A percentile compares a stretch with the other conserved stretches of the same genome.
Conservation (phyloP, 83 land plant genomes). For the Larix sibirica region DNA sequence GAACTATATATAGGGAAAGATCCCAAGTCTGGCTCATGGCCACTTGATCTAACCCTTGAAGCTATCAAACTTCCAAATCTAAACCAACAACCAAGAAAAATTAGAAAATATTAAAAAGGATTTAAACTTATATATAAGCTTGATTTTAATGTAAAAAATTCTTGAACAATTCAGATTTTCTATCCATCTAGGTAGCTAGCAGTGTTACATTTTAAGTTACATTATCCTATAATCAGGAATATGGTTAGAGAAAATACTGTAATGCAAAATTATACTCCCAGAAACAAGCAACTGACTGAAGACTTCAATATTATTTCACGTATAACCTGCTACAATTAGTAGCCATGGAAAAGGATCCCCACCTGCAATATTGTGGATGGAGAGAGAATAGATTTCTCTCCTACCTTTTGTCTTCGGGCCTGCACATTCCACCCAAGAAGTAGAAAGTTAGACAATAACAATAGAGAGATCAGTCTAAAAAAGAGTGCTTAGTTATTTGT, state of each 20-base stretch:
- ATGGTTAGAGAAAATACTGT: not conserved
- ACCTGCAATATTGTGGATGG: conserved; percentile 86
- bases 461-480: not conserved
- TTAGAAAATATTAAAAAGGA: not conserved
- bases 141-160: not conserved
- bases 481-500: not conserved
- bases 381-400: conserved; percentile 89
- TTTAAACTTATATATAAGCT: too few species aligned
- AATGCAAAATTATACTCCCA: not conserved
- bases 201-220: not conserved
- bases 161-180: not conserved
- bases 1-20: too few species aligned
- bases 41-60: too few species aligned
- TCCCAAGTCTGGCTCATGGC: too few species aligned
- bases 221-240: not conserved
- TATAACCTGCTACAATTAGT: not conserved
- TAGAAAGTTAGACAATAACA: not conserved
- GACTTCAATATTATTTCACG: not conserved
- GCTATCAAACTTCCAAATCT: too few species aligned
- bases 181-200: not conserved
- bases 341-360: not conserved
- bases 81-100: not conserved
- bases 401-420: conserved; percentile 81
- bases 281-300: not conserved
- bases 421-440: conserved; percentile 27